Evolutionary conservation across 306 rosid genomes (phyloP).

Genomic region (Aeschynomene evenia): DNA sequence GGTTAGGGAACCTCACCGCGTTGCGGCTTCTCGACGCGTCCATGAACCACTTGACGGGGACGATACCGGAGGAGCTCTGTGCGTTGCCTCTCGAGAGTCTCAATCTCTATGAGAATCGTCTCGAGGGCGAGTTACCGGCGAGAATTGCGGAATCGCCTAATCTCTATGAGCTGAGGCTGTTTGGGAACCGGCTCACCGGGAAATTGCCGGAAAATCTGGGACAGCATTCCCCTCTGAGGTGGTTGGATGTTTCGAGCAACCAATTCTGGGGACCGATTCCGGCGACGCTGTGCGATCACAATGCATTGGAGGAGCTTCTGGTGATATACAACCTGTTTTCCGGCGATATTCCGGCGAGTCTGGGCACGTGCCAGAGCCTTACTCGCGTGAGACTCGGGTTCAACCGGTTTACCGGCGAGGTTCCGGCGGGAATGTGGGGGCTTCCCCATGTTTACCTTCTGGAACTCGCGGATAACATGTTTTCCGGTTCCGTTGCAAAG

Average conservation of each 20-base stretch:
- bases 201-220: conserved; percentile 69
- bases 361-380: conserved; percentile 69
- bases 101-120: conserved; percentile 70
- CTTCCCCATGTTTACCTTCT: conserved; percentile 62
- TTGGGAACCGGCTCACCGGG: conserved; percentile 67
- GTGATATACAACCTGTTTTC: conserved; percentile 56
- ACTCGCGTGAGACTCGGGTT: conserved; percentile 58
- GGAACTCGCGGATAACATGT: conserved; percentile 62
- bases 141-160: conserved; percentile 61
- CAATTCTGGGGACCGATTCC: conserved; percentile 71
- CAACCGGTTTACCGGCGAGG: conserved; percentile 68
- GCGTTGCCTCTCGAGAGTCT: conserved; percentile 62
- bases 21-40: conserved; percentile 73
- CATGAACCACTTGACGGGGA: conserved; percentile 70
- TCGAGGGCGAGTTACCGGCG: conserved; percentile 73
- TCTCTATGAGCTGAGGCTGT: conserved; percentile 65
- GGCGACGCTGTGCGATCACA: conserved; percentile 56
- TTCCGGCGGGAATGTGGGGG: conserved; percentile 87
- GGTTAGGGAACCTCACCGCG: conserved; percentile 56
- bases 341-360: conserved; percentile 68
- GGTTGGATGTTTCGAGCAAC: conserved; percentile 72
- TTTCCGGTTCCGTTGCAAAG: conserved; percentile 62
- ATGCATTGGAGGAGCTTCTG: conserved; percentile 63
- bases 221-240: conserved; percentile 48
- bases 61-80: conserved; percentile 68